phyloP scores from a whole-genome alignment of 2,329 filamentous ascomycete species.

The Kalmusia sp. region DNA sequence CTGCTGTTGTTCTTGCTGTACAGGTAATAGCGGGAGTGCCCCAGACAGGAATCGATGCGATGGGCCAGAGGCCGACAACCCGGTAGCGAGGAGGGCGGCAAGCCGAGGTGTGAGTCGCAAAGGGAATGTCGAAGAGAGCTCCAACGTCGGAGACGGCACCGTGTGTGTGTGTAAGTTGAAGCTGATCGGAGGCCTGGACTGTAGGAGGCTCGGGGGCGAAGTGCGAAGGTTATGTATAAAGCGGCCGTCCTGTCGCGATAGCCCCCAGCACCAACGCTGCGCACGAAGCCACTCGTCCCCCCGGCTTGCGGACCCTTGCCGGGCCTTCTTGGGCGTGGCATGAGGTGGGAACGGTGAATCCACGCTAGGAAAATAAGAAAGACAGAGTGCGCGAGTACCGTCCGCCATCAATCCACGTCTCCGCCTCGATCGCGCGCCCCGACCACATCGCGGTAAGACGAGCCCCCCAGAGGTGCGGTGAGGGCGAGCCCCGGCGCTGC shows the following conservation, averaged over 20 bases:
- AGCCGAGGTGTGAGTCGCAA: not conserved
- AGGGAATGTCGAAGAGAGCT: not conserved
- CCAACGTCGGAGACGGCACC: not conserved
- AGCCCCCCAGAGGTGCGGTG: slow-evolving; percentile 42
- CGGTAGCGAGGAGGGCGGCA: slow-evolving; percentile 25
- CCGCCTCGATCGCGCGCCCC: slow-evolving; percentile 49
- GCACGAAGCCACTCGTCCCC: slow-evolving; percentile 18
- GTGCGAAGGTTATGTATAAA: slow-evolving; percentile 44
- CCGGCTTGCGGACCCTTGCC: slow-evolving; percentile 5
- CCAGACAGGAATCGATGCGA: slow-evolving; percentile 22
- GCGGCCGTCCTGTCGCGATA: slow-evolving; percentile 28
- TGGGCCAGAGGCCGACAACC: slow-evolving; percentile 30
- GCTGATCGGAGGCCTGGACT: slow-evolving; percentile 44
- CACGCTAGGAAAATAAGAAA: slow-evolving; percentile 48
- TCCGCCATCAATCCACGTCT: slow-evolving; percentile 34
- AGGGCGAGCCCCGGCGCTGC: slow-evolving; percentile 34
- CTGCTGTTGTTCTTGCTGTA: slow-evolving; percentile 27
- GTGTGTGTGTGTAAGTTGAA: not conserved
- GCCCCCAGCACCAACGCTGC: slow-evolving; percentile 40
- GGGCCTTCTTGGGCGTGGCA: slow-evolving; percentile 38
- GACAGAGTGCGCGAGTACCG: slow-evolving; percentile 32
- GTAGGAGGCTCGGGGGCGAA: slow-evolving; percentile 40
- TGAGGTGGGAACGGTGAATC: slow-evolving; percentile 44
- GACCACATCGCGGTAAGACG: slow-evolving; percentile 40
- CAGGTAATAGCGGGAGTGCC: slow-evolving; percentile 29